These are phyloP conservation scores for Boletus pseudo-olivaceus DNA, from an alignment of 768 basidiomycete genomes.

Conservation along the genomic window DNA sequence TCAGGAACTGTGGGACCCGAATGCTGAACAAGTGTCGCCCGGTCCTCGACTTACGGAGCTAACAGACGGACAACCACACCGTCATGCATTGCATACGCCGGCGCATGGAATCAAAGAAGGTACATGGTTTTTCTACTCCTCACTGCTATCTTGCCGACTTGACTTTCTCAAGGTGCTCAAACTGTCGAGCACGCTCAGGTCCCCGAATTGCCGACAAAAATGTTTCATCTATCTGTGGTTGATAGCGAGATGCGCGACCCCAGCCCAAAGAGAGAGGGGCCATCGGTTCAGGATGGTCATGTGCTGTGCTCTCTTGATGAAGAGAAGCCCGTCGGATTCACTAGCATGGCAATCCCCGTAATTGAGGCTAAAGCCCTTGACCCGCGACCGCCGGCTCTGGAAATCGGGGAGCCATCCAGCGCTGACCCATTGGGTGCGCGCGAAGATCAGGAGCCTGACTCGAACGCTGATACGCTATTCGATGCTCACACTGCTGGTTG, in stretches of 20 bases:
- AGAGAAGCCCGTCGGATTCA: constrained; percentile 51
- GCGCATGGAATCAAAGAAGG: constrained; percentile 49
- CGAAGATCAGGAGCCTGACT: constrained; percentile 9
- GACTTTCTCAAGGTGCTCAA: constrained; percentile 35
- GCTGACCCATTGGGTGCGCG: constrained; percentile 26
- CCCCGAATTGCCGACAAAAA: constrained; percentile 34
- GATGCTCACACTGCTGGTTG: constrained; percentile 41
- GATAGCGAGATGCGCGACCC: not conserved
- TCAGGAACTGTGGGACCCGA: constrained; percentile 70
- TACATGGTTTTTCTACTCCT: constrained; percentile 21
- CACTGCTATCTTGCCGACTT: constrained; percentile 1
- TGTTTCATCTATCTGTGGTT: constrained; percentile 33
- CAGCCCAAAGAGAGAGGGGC: constrained; percentile 24
- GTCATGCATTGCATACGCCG: constrained; percentile 34
- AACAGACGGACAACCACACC: constrained; percentile 33
- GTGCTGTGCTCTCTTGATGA: constrained; percentile 52
- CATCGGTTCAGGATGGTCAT: constrained; percentile 46
- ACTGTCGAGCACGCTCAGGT: constrained; percentile 36
- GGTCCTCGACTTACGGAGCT: constrained; percentile 42
- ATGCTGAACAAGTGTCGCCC: constrained; percentile 57
- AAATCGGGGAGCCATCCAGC: constrained; percentile 26
- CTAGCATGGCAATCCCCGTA: constrained; percentile 61
- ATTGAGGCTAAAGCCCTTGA: constrained; percentile 66
- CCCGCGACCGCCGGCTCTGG: constrained; percentile 36
- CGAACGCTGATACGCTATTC: not conserved